Base-by-base conservation (phyloP, 2,329 filamentous ascomycete genomes). In the Aspergillus ochraceus region DNA sequence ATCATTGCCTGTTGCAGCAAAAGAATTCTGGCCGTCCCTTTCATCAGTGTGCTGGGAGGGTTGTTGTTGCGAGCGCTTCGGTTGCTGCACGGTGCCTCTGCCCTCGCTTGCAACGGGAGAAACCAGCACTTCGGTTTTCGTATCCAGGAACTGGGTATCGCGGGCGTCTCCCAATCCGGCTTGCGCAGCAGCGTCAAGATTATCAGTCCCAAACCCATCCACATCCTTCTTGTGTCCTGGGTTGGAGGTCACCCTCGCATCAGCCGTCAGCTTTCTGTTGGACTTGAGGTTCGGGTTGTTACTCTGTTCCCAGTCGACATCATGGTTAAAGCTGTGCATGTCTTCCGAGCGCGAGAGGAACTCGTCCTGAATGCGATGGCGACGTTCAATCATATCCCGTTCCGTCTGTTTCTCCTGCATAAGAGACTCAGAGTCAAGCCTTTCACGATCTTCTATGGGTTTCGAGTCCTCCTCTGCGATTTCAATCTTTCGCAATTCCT, bases 191-290 rank as follows among this genome's bases (percentile, higher is more conserved):
- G 79, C 79, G 62, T 87, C 87, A 87, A 93, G 90, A 57, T 88
- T 86, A 71, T 98, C 94, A 4, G 81, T 70, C 1, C 92, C 92
- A 59, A 88, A 86, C 0, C 94, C 93, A 55, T 88, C 87, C 22
- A 97, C 87, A 70, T 97, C 93, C 57, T 87, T 84, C 59, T 85
- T 82, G 70, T 93, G 90, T 32, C 83, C 81, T 5, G 80, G 68
- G 67, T 89, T 89, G 17, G 81, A 79, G 17, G 81, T 84, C n/a
- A 89, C 81, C 53, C 84, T 81, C 10, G 82, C 73, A 66, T 90
- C 87, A 22, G 80, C 75, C 29, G 81, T 86, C 58, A 81, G 76
- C 64, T 83, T 86, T 68, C 83, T 83, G 66, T 76, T 81, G 46
- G 78, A 75, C 65, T 82, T 81, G 50, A 86, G 75, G 64, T 87